Evolutionary conservation across 805 yeast species (phyloP).

Genomic region (Metschnikowia reukaufii): DNA sequence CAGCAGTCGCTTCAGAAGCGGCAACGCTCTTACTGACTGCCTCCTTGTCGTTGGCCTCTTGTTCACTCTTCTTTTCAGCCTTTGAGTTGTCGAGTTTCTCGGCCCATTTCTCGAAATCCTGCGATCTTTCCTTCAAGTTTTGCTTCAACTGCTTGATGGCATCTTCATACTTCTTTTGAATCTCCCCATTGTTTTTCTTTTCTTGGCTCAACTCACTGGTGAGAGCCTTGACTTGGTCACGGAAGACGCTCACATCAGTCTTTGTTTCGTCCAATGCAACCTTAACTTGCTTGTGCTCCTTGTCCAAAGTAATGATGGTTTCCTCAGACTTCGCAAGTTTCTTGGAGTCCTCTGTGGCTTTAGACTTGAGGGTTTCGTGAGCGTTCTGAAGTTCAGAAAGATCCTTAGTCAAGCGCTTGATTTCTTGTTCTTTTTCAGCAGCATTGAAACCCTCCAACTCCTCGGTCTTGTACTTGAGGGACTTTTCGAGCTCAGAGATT

Average conservation of each 20-base stretch:
- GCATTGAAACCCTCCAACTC: conserved; percentile 7
- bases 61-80: background rate
- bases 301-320: conserved; percentile 3
- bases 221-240: conserved; percentile 7
- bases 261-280: conserved; percentile 5
- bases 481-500: background rate
- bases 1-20: background rate
- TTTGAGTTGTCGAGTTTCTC: background rate
- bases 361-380: conserved; percentile 4
- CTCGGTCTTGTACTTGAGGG: conserved; percentile 3
- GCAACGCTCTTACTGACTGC: no score
- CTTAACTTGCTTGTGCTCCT: conserved; percentile 6
- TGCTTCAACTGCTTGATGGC: conserved; percentile 8
- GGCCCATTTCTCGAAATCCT: conserved; percentile 6
- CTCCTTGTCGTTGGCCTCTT: no score
- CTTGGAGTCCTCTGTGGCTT: background rate
- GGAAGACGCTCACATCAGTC: conserved; percentile 7
- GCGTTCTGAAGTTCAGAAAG: conserved; percentile 1
- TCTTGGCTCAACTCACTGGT: background rate
- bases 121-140: conserved; percentile 5
- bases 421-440: conserved; percentile 5
- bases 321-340: conserved; percentile 2
- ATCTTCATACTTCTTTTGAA: conserved; percentile 3
- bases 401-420: conserved; percentile 5
- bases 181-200: background rate